These are phyloP conservation scores for Yamadazyma conglobata DNA, from an alignment of 1,139 yeast species.

Conservation along the genomic window DNA sequence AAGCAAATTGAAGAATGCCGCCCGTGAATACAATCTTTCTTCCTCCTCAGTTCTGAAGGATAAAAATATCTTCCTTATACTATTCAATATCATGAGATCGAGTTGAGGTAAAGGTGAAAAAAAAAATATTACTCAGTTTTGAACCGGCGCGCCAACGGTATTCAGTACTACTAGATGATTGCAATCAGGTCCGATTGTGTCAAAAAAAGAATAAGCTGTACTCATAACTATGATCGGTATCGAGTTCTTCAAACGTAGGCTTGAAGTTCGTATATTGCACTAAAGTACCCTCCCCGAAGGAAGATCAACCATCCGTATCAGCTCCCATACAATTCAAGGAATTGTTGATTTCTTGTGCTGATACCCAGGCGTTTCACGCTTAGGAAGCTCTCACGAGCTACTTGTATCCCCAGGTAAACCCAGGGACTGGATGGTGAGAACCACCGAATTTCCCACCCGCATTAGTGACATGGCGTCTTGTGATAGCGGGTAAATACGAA, in stretches of 20 bases:
- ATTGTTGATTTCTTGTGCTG: conserved; percentile 61
- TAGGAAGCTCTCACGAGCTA: conserved; percentile 66
- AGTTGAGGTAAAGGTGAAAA: too few relatives aligned
- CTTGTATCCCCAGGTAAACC: conserved; percentile 6
- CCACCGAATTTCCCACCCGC: conserved; percentile 90
- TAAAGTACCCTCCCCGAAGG: conserved; percentile 48
- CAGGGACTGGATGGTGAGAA: conserved; percentile 49
- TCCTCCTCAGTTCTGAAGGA: conserved; percentile 85
- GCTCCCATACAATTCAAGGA: conserved; percentile 58
- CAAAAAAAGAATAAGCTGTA: conserved; percentile 25
- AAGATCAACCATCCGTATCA: conserved; percentile 70
- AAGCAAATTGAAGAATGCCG: conserved; percentile 76
- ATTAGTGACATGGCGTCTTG: conserved; percentile 27
- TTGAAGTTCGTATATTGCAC: conserved; percentile 71
- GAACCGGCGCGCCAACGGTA: conserved; percentile 6
- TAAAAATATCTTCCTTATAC: conserved; percentile 72
- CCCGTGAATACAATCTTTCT: conserved; percentile 70
- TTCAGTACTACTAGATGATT: too few relatives aligned
- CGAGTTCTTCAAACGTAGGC: conserved; percentile 51
- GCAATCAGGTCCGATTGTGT: background rate
- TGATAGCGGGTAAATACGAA: conserved; percentile 71
- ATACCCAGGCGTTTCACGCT: conserved; percentile 71
- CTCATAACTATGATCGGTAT: conserved; percentile 73
- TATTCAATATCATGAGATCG: conserved; percentile 50
- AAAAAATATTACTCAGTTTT: conserved; percentile 2